Percentiles rank a stretch among this genome's conserved stretches.
phyloP scores from a whole-genome alignment of 768 basidiomycete species.

The Floccularia luteovirens region DNA sequence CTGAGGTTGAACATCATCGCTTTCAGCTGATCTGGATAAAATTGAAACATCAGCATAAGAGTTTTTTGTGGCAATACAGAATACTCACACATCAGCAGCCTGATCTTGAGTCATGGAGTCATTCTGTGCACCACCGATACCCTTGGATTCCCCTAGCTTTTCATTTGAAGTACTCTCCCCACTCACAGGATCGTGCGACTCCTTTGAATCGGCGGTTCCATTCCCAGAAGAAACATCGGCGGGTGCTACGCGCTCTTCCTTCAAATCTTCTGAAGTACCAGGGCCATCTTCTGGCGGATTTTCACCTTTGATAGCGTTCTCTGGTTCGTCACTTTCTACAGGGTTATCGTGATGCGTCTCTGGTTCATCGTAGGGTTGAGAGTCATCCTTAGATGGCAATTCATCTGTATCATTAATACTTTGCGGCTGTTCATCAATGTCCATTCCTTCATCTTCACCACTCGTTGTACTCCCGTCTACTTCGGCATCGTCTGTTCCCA shows the following conservation, averaged over 20 bases:
- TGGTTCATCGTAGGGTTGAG: constrained; percentile 11
- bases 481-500: constrained; percentile 30
- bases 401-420: constrained; percentile 21
- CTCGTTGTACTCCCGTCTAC: constrained; percentile 15
- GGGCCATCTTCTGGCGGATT: constrained; percentile 20
- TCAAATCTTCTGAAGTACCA: constrained; percentile 19
- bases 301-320: constrained; percentile 15
- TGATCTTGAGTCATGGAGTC: constrained; percentile 18
- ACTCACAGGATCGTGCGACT: constrained; percentile 17
- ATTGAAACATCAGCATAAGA: background rate
- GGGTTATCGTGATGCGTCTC: constrained; percentile 14
- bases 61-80: background rate
- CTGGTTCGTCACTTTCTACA: constrained; percentile 6
- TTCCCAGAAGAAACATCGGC: constrained; percentile 39
- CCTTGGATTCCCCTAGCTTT: constrained; percentile 21
- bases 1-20: constrained; percentile 11
- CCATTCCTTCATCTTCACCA: constrained; percentile 11
- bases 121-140: constrained; percentile 17
- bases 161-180: constrained; percentile 22
- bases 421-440: constrained; percentile 8
- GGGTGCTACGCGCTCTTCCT: constrained; percentile 26
- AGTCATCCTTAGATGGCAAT: constrained; percentile 16
- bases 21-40: constrained; percentile 11
- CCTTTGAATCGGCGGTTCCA: constrained; percentile 23
- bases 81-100: constrained; percentile 27